phyloP scores from a whole-genome alignment of 345 rosid species.

The Mangifera indica region DNA sequence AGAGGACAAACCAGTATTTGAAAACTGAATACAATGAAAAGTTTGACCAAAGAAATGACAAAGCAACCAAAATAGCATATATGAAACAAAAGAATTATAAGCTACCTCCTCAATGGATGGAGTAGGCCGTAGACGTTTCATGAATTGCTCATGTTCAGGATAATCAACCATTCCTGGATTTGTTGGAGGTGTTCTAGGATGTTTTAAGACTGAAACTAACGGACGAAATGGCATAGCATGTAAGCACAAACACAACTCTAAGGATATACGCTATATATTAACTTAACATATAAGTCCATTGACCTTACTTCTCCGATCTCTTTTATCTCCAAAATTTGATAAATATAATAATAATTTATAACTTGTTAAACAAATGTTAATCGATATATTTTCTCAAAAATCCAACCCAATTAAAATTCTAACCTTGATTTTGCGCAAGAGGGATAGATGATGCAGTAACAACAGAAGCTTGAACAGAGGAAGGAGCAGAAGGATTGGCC shows the following conservation, averaged over 20 bases:
- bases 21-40: no score
- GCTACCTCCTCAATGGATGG: conserved; percentile 82
- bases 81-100: conserved; percentile 1
- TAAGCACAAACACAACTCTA: conserved; percentile 4
- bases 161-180: conserved; percentile 73
- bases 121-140: conserved; percentile 78
- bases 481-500: conserved; percentile 71
- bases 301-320: not conserved
- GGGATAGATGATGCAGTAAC: conserved; percentile 78
- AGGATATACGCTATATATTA: conserved; percentile 8
- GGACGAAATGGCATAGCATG: conserved; percentile 15
- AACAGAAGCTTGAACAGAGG: conserved; percentile 84
- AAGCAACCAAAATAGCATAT: conserved; percentile 13
- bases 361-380: not conserved
- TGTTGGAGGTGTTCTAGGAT: conserved; percentile 72
- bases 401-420: conserved; percentile 14
- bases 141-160: conserved; percentile 73
- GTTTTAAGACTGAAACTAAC: conserved; percentile 63
- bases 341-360: not conserved
- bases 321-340: not conserved
- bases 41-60: conserved; percentile 5
- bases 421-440: conserved; percentile 77
- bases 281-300: not conserved
- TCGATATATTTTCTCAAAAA: not conserved
- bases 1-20: conserved; percentile 10